Conservation (phyloP, 352 stramenopile genomes). For the Globisporangium viniferum region DNA sequence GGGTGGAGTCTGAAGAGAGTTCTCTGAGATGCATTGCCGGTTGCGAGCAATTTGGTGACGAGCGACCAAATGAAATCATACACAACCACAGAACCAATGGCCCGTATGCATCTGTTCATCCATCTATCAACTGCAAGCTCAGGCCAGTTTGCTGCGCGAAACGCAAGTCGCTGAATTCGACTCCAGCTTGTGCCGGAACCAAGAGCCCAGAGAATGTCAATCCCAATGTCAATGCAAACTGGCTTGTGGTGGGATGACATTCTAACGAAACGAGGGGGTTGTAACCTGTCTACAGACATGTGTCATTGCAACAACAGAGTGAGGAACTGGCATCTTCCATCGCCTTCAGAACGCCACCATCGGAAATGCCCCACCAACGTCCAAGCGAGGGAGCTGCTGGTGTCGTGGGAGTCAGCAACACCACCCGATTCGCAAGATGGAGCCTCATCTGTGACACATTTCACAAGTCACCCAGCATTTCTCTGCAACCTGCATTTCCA, state of each 20-base stretch:
- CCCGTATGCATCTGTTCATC: background rate
- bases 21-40: background rate
- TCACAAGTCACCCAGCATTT: background rate
- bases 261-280: background rate
- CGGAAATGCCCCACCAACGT: no score
- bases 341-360: no score
- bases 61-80: background rate
- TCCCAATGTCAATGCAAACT: background rate
- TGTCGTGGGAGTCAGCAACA: background rate
- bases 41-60: background rate
- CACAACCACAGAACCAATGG: background rate
- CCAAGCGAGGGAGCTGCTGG: no score
- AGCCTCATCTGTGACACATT: background rate
- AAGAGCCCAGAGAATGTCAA: background rate
- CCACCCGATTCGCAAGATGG: conserved; percentile 11
- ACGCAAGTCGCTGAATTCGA: background rate
- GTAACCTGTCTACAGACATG: background rate
- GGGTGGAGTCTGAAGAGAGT: background rate
- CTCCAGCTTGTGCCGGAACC: background rate
- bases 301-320: background rate
- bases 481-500: background rate
- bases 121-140: background rate
- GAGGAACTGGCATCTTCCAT: background rate
- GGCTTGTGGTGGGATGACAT: background rate
- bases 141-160: background rate